Base-by-base conservation (phyloP, 805 yeast genomes). In the Teunomyces cretensis region DNA sequence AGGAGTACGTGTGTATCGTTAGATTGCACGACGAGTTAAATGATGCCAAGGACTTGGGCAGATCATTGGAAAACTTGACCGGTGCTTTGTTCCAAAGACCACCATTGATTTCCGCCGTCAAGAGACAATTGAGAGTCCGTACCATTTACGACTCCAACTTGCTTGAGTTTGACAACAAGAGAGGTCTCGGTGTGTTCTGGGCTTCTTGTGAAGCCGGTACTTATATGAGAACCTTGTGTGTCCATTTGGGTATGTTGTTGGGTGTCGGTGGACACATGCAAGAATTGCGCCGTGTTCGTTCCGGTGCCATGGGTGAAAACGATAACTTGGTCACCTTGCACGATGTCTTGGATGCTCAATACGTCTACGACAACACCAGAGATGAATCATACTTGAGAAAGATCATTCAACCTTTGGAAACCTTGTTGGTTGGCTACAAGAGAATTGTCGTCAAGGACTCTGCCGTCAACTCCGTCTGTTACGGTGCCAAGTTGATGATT, bases 221-320 rank as follows among this genome's bases (percentile, higher is more conserved):
- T 49, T 94, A 94, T 75, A 94, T 94, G 97, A 87, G 99, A 81
- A 94, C 99, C 41, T 76, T 94, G 60, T 94, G 99, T 85, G 99
- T 94, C 46, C 99, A 94, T 72, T 76, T 94, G 62, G 99, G 99
- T 75, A 91, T 94, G 96, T 79, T 94, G 49, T 79, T 94, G 55
- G 97, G 98, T 61, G 97, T 90, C 57, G 99, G 99, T 69, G 99
- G 98, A 57, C 99, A 94, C 76, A 94, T 94, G 99, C 99, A 94
- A 80, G 99, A 94, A 75, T 84, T 94, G 61, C 89, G 99, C 76
- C 91, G 99, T 79, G 99, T 94, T 52, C 84, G 99, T 75, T 88
- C 96, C 40, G 99, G 99, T 67, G 97, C 98, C 47, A 66, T 94
- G 64, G 78, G 84, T 61, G 99, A 94, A 74, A 79, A 76, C 60